A percentile compares a stretch with the other conserved stretches of the same genome.
These are phyloP conservation scores for Ganoderma resinaceum DNA, from an alignment of 1,284 basidiomycete species.

Conservation along the genomic window DNA sequence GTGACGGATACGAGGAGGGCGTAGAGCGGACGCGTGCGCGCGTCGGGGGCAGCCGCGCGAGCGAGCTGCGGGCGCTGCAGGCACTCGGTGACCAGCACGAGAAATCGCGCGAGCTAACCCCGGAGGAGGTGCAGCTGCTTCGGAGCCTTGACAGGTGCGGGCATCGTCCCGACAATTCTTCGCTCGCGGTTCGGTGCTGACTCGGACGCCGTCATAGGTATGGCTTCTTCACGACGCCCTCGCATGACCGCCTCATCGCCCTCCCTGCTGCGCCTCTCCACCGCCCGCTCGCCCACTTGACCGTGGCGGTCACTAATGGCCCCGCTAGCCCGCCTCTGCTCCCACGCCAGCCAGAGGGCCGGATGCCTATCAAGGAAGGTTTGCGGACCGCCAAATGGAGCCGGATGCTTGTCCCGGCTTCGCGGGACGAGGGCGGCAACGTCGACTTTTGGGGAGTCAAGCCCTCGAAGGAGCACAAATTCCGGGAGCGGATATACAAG, in stretches of 20 bases:
- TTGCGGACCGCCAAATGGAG: constrained; percentile 87
- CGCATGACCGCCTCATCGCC: constrained; percentile 80
- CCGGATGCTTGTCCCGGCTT: constrained; percentile 78
- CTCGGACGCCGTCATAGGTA: constrained; percentile 59
- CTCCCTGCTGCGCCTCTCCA: constrained; percentile 68
- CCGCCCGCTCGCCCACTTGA: constrained; percentile 61
- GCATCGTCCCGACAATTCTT: background rate
- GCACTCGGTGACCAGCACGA: constrained; percentile 63
- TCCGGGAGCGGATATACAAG: constrained; percentile 86
- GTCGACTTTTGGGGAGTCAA: constrained; percentile 77
- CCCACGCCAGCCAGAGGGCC: constrained; percentile 50
- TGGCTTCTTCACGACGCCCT: constrained; percentile 81
- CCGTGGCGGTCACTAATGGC: constrained; percentile 51
- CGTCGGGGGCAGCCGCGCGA: constrained; percentile 63
- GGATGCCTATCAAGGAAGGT: constrained; percentile 66
- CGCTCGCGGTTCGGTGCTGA: constrained; percentile 10
- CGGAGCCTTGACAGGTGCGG: constrained; percentile 81
- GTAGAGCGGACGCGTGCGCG: constrained; percentile 93
- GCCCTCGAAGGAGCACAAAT: constrained; percentile 65
- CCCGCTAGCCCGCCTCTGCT: constrained; percentile 40
- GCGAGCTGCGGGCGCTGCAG: constrained; percentile 60
- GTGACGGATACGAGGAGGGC: constrained; percentile 92
- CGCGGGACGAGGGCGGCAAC: constrained; percentile 80
- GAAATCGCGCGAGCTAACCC: constrained; percentile 64
- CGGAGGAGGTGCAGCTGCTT: constrained; percentile 74